Base-by-base conservation (phyloP, 768 basidiomycete genomes). In the Boletus speciosus region DNA sequence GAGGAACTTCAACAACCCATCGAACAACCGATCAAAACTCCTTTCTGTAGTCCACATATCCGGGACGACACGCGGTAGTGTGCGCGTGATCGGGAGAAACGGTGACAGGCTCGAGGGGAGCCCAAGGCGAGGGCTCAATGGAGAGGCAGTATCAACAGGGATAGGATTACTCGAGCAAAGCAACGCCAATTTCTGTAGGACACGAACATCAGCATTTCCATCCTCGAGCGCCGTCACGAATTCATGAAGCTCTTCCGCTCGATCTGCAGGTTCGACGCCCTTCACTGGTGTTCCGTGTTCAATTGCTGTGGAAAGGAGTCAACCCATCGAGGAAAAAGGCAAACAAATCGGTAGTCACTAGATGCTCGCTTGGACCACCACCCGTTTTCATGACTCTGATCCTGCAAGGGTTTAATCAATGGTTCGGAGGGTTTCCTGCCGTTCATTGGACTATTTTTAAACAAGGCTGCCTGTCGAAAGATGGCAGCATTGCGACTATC, bases 351-450 rank as follows among this genome's bases (percentile, higher is more conserved):
- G 39, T 39, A 81, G 83, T 67, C 66, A 94, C 92, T 70, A 39
- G 80, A 74, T 67, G 82, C 84, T 59, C 87, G 78, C 66, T 88
- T 90, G 57, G 83, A 66, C 92, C 93, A 94, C 93, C 93, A 95
- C 7, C 82, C 82, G 21, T 82, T 84, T 62, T 89, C 85, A 61
- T 85, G 82, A 55, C 78, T 84, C 58, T 79, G 76, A 50, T 81
- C 84, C 55, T 85, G 82, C 54, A 90, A 69, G 21, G 85, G 83
- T 59, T 89, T 84, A 61, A 91, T 71, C 63, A 93, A 71, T 16
- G 83, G 80, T n/a, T 82, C 73, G 23, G 78, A 63, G 31, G 71
- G 73, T 27, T 73, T 69, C 49, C 74, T 78, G 57, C 78, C 79
- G 49, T 79, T 75, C 36, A 79, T 78, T 12, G 93, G 92, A 61